Evolutionary conservation across 2,329 filamentous ascomycete species (phyloP), one percentile per base, ranked within the genome.

Genomic region (Tolypocladium amazonense): DNA sequence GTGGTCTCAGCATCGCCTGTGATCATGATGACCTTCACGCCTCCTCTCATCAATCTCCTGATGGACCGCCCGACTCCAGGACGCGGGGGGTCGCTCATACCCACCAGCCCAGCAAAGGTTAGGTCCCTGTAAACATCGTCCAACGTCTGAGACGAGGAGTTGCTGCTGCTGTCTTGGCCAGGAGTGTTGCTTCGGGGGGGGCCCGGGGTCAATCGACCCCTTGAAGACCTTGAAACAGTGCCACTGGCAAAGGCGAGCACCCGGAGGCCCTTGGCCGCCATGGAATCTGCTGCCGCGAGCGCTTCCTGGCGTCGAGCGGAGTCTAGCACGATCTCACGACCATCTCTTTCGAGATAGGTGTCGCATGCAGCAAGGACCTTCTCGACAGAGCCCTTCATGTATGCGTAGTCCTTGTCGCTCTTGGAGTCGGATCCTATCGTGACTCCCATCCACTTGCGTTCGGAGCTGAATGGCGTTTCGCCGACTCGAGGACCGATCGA

Each of bases 371-470:
- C 85, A 7, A 99, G 77, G 27, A 99, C 83, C 71, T 88, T 88
- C 73, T 99, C 94, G 47, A 97, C 81, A 39, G 94, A 90, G 38
- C 94, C 95, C 72, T 99, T 99, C 77, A 97, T 90, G 72, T 97
- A 99, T 0, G 91, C 92, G 65, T 91, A 87, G 68, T 96, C 90
- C 62, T 86, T 85, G 43, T 88, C 86, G 58, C 78, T 77, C 61
- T 78, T 79, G 37, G 78, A 75, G 56, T 84, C 80, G 27, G 80
- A 77, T 52, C 85, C 86, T 65, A 97, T 89, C 2, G 92, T 88
- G 35, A 97, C 92, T 39, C 95, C 95, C 95, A 99, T 99, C 93
- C 93, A 99, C 74, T 99, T 99, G 60, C 93, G 85, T 71, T 96
- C 92, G 1, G 94, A 99, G 71, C 93, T 97, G 74, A 99, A 99